These are phyloP conservation scores for Russula sp. DNA, from an alignment of 768 basidiomycete species.

Conservation along the genomic window DNA sequence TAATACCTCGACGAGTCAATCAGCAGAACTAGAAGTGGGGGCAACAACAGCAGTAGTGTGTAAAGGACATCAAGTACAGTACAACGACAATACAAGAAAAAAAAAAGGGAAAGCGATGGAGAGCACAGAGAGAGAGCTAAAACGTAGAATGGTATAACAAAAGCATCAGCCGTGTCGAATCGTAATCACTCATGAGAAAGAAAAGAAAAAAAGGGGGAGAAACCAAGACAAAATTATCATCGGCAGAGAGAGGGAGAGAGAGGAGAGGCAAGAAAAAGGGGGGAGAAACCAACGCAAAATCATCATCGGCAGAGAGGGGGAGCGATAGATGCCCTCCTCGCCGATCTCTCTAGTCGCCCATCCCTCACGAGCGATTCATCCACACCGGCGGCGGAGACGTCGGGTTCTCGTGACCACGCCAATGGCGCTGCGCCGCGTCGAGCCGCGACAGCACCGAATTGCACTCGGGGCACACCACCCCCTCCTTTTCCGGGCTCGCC, in stretches of 20 bases:
- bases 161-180: neutral
- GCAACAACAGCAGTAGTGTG: too few species aligned
- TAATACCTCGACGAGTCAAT: neutral
- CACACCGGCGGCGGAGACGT: neutral
- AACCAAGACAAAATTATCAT: too few species aligned
- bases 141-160: neutral
- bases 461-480: conserved; percentile 16
- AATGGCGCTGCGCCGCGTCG: conserved; percentile 20
- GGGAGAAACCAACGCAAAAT: too few species aligned
- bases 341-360: neutral
- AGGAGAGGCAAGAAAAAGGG: too few species aligned
- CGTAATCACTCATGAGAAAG: neutral
- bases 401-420: conserved; percentile 17
- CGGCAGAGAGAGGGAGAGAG: too few species aligned
- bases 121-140: neutral
- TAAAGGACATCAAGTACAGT: neutral
- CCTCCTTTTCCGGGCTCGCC: neutral
- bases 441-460: conserved; percentile 5
- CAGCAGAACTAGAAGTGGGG: neutral
- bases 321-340: neutral
- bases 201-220: neutral
- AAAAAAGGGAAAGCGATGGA: neutral
- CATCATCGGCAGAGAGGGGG: too few species aligned
- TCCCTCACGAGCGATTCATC: neutral
- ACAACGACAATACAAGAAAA: neutral